Evolutionary conservation across 2,329 filamentous ascomycete genomes (phyloP).

Genomic region (Pestalotiopsis sp.): DNA sequence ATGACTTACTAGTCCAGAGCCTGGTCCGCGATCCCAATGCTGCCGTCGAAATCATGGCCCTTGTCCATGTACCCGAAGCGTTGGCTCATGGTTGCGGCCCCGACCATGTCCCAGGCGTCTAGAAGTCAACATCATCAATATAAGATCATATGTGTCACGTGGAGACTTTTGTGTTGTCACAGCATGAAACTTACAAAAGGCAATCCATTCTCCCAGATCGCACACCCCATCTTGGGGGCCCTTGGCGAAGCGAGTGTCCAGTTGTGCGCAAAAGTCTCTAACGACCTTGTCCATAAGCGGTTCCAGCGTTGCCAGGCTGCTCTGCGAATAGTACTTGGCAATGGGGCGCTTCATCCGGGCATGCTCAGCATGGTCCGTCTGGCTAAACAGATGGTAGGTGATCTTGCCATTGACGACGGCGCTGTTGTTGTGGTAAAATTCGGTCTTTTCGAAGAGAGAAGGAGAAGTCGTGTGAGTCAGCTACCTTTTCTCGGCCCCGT

Average conservation of each 20-base stretch:
- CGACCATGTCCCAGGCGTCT: slow-evolving; percentile 44
- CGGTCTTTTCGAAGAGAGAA: slow-evolving; percentile 20
- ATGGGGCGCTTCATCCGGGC: slow-evolving; percentile 28
- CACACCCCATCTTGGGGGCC: slow-evolving; percentile 17
- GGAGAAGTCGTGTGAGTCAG: not conserved
- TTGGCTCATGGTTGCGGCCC: slow-evolving; percentile 40
- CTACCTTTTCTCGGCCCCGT: not conserved
- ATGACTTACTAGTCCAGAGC: slow-evolving; percentile 32
- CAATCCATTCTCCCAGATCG: slow-evolving; percentile 29
- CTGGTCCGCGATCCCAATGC: slow-evolving; percentile 28
- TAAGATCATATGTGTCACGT: no score
- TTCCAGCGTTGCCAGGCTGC: slow-evolving; percentile 26
- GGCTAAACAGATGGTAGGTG: slow-evolving; percentile 34
- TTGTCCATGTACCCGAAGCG: slow-evolving; percentile 44
- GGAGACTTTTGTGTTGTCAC: no score
- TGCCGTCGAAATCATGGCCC: slow-evolving; percentile 38
- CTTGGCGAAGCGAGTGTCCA: slow-evolving; percentile 28
- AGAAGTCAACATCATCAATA: no score
- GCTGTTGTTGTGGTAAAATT: slow-evolving; percentile 31
- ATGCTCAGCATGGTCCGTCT: slow-evolving; percentile 25
- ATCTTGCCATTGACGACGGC: slow-evolving; percentile 28
- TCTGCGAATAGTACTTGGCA: slow-evolving; percentile 26
- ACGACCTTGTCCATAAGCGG: slow-evolving; percentile 30
- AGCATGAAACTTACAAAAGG: slow-evolving; percentile 23
- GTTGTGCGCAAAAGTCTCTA: slow-evolving; percentile 24